phyloP scores from a whole-genome alignment of 768 basidiomycete species.

The Boletus sp. region DNA sequence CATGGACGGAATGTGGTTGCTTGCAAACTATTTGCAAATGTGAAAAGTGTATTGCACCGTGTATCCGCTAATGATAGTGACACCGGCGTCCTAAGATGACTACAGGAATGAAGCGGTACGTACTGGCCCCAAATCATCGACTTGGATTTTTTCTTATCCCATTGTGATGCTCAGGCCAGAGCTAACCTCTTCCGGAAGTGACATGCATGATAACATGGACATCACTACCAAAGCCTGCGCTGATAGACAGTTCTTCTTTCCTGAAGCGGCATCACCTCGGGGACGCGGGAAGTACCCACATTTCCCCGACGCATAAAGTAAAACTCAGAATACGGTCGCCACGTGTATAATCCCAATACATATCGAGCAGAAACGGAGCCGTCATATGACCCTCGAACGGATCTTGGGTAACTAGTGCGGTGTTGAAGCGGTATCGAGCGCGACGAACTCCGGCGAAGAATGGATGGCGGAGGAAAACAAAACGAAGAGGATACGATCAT shows the following conservation, averaged over 20 bases:
- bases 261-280: slow-evolving; percentile 32
- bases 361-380: slow-evolving; percentile 10
- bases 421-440: slow-evolving; percentile 19
- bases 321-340: slow-evolving; percentile 11
- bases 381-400: slow-evolving; percentile 8
- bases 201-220: slow-evolving; percentile 4
- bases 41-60: slow-evolving; percentile 1
- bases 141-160: background rate
- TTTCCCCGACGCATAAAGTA: slow-evolving; percentile 15
- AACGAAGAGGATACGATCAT: slow-evolving; percentile 15
- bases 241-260: slow-evolving; percentile 16
- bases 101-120: background rate
- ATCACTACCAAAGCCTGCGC: slow-evolving; percentile 6
- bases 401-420: slow-evolving; percentile 11
- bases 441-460: slow-evolving; percentile 18
- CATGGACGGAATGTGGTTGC: slow-evolving; percentile 2
- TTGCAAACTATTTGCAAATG: slow-evolving; percentile 13
- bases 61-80: background rate
- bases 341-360: slow-evolving; percentile 16
- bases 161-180: background rate
- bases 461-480: slow-evolving; percentile 17
- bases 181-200: background rate
- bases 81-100: background rate
- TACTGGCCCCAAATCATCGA: background rate
- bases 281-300: slow-evolving; percentile 23